Evolutionary conservation across 108 stramenopile genomes (phyloP), one percentile per base, ranked within the genome.

Genomic region (Asterionellopsis glacialis): DNA sequence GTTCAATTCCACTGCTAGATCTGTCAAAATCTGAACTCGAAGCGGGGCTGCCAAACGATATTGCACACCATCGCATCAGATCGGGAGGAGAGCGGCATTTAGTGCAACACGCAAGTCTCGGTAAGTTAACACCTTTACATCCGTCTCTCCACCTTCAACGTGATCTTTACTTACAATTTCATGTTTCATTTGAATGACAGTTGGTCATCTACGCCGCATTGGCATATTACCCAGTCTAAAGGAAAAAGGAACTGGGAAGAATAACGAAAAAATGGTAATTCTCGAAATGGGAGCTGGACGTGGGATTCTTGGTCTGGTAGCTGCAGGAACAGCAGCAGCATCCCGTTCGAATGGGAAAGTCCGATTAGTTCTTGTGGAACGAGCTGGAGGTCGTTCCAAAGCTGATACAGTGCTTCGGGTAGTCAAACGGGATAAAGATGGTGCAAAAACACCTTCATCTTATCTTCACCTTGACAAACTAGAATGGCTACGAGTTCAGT

Each of bases 251-350:
- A 39, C 40, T 26, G 44, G 48, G 40, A 19, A 14, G 15, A 53
- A 51, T 28, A 57, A 44, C 0, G 16, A 64, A 56, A 41, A 62
- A 1, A 15, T 70, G 13, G 38, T 74, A 16, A 47, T 93, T 45
- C 0, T 85, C 19, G 91, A 93, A 68, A 81, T 93, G 77, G 91
- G 91, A 15, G 91, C 91, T 38, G 91, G 91, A 12, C 68, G 91
- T 39, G 91, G 88, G 0, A 90, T 89, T 77, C 69, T 77, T 1
- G 91, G 91, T 9, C 53, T 93, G 22, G 76, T 85, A 11, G 78
- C 71, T 22, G 82, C 91, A 9, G 82, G 83, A 28, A 70, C 74
- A 3, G 63, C 74, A 18, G 76, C 64, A 10, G 74, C 76, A 13
- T 23, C 59, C 43, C 13, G 10, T 45, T 19, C 60, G 26, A 61